These are phyloP conservation scores for Hypoxylon subgilvum DNA, from an alignment of 495 filamentous ascomycete species.

Conservation along the genomic window DNA sequence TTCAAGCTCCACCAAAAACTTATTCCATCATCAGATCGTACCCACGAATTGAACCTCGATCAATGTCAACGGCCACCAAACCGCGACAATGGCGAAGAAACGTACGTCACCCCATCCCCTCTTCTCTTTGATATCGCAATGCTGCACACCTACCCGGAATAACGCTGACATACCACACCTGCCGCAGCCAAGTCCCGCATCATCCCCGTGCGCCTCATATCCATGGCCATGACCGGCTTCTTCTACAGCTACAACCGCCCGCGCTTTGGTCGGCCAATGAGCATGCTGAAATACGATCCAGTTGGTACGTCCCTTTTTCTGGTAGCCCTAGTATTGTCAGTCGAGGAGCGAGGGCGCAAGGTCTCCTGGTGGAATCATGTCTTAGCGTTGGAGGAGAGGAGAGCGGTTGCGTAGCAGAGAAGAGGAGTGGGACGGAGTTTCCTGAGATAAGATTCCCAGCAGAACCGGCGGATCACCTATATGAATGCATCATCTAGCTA, in stretches of 20 bases:
- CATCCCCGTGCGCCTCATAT: constrained; percentile 89
- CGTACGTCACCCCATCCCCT: constrained; percentile 2
- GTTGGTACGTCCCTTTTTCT: constrained; percentile 70
- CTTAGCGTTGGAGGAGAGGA: not conserved
- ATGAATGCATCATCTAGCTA: no score
- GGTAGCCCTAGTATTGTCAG: no score
- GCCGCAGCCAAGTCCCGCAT: constrained; percentile 85
- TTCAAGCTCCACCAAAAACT: constrained; percentile 31
- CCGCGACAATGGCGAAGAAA: constrained; percentile 33
- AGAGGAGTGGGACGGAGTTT: no score
- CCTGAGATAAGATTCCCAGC: no score
- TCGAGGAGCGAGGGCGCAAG: not conserved
- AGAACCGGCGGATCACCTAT: no score
- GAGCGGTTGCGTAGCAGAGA: no score
- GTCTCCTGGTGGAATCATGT: not conserved
- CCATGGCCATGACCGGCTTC: constrained; percentile 98
- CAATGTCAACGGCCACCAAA: not conserved
- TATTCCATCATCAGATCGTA: constrained; percentile 21
- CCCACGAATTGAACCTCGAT: constrained; percentile 12
- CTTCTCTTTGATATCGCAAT: no score
- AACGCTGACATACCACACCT: not conserved
- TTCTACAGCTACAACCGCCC: constrained; percentile 89
- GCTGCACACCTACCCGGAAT: no score
- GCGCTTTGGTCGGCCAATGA: constrained; percentile 78
- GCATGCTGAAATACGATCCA: constrained; percentile 99